Percentiles rank a stretch among this genome's conserved stretches.
These are phyloP conservation scores for Blastomyces parvus DNA, from an alignment of 2,329 filamentous ascomycete genomes.

Conservation along the genomic window DNA sequence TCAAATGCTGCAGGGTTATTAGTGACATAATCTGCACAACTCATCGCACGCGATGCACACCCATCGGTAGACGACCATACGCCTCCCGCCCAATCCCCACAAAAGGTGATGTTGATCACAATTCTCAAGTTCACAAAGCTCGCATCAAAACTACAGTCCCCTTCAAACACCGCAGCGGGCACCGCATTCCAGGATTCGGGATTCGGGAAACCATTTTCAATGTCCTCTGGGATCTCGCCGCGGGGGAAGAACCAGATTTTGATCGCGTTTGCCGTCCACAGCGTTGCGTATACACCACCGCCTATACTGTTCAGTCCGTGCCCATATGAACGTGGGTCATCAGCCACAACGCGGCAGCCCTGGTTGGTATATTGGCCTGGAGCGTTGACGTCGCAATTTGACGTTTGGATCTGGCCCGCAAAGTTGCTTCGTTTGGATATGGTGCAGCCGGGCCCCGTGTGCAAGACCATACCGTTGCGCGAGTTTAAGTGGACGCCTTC, in stretches of 20 bases:
- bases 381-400: slow-evolving; percentile 42
- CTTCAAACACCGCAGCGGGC: slow-evolving; percentile 38
- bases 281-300: slow-evolving; percentile 43
- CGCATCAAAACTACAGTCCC: slow-evolving; percentile 32
- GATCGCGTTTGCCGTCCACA: slow-evolving; percentile 39
- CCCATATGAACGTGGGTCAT: slow-evolving; percentile 39
- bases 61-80: slow-evolving; percentile 9
- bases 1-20: slow-evolving; percentile 14
- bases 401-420: slow-evolving; percentile 40
- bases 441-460: slow-evolving; percentile 38
- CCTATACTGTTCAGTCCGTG: slow-evolving; percentile 43
- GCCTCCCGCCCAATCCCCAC: slow-evolving; percentile 46
- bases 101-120: slow-evolving; percentile 42
- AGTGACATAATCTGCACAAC: slow-evolving; percentile 14
- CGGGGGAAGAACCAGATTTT: slow-evolving; percentile 45
- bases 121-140: slow-evolving; percentile 36
- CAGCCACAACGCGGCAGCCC: slow-evolving; percentile 35
- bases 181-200: slow-evolving; percentile 36
- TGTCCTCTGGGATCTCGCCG: slow-evolving; percentile 36
- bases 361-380: slow-evolving; percentile 30
- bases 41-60: slow-evolving; percentile 11
- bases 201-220: slow-evolving; percentile 36
- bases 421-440: slow-evolving; percentile 36
- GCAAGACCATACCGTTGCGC: slow-evolving; percentile 40
- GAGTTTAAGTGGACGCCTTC: slow-evolving; percentile 42